A percentile compares a stretch with the other conserved stretches of the same genome.
Conservation (phyloP, 176 grass and related monocot species). For the Oryza coarctata region DNA sequence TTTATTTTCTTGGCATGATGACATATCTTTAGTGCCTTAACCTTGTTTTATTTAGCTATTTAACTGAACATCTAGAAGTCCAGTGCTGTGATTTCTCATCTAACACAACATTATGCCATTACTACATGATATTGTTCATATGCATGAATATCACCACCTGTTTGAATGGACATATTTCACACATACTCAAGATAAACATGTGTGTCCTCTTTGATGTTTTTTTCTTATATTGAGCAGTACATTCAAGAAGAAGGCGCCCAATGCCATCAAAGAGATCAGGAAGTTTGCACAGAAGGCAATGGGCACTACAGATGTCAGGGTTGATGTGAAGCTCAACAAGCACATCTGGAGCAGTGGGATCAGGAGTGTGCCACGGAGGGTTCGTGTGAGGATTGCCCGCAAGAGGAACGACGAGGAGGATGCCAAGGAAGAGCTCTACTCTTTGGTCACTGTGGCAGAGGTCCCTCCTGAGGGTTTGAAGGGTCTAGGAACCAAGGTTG, state of each 20-base stretch:
- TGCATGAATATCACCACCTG: background rate
- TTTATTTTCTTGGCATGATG: background rate
- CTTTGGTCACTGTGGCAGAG: conserved; percentile 71
- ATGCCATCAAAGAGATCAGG: conserved; percentile 80
- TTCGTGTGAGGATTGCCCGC: conserved; percentile 77
- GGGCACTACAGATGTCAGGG: conserved; percentile 66
- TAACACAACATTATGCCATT: background rate
- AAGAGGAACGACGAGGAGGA: conserved; percentile 84
- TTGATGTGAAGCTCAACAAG: conserved; percentile 92
- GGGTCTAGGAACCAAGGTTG: conserved; percentile 72
- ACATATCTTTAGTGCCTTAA: background rate
- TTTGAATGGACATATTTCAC: background rate
- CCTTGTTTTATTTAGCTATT: background rate
- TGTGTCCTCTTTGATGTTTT: background rate
- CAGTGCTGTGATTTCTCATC: background rate
- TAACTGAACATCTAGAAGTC: background rate
- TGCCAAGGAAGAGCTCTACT: conserved; percentile 85
- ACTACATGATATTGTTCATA: background rate
- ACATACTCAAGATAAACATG: background rate
- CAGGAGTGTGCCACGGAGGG: conserved; percentile 68
- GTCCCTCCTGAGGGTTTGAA: conserved; percentile 72
- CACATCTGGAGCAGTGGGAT: conserved; percentile 95
- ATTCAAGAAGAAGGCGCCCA: conserved; percentile 95
- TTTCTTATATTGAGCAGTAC: conserved; percentile 55
- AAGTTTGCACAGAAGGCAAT: conserved; percentile 88